Base-by-base conservation (phyloP, 2,329 filamentous ascomycete species). In the Pseudogymnoascus sp. region DNA sequence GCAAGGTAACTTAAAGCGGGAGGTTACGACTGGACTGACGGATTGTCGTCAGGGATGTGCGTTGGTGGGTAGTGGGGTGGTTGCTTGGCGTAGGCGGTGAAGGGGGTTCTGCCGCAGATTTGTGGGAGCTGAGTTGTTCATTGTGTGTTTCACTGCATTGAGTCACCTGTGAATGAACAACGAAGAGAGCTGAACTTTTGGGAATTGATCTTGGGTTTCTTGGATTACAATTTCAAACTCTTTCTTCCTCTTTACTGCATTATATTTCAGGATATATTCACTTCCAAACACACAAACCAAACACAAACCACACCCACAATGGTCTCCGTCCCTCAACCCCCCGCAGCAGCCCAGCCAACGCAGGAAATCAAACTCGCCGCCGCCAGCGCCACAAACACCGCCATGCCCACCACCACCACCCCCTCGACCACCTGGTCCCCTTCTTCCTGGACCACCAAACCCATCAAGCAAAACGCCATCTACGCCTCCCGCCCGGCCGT, bases 401-500 rank as follows among this genome's bases (percentile, higher is more conserved):
- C 45, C 23, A 29, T 54, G 21, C 47, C 47, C 12, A 14, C 21
- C 45, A 40, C 37, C 37, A 40, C 36, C 39, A 5, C n/a, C 23
- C 6, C 47, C 26, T n/a, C n/a, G n/a, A n/a, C 26, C 6, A 31
- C 47, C 47, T 89, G 86, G 86, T 76, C 79, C 10, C 86, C 84
- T 6, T 78, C 79, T 72, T 89, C 90, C 47, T 95, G 90, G 90
- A 83, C 86, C 69, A 80, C 83, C 63, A 92, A 90, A 75, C 89
- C 89, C 42, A 89, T 93, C 75, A 90, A 90, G 75, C 90, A 95
- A 75, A 79, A 83, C 11, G 88, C 91, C 29, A 77, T 81, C 37
- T 93, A 93, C 73, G 81, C 85, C 2, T 85, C 92, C 71, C 74
- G 79, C 42, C 73, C 76, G 12, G 83, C 82, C 21, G 81, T 92